phyloP scores from a whole-genome alignment of 176 grass and related monocot genomes.

The Microstegium vimineum region DNA sequence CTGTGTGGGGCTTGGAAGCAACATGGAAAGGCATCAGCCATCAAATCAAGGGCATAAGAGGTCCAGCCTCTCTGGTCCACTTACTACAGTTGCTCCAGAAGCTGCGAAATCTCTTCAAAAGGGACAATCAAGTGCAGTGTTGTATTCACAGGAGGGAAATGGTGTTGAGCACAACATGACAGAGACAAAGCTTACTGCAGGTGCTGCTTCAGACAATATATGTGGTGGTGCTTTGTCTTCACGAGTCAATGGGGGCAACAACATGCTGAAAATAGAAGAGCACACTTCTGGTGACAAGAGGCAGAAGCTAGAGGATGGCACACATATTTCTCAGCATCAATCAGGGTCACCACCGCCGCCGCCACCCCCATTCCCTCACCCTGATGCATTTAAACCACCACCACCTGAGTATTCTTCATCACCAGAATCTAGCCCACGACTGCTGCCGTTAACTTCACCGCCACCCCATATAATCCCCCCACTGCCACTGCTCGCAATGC shows the following conservation, averaged over 20 bases:
- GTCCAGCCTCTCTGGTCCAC: slow-evolving; percentile 16
- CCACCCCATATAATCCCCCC: neutral
- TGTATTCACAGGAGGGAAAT: slow-evolving; percentile 36
- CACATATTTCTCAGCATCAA: slow-evolving; percentile 18
- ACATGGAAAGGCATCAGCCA: slow-evolving; percentile 15
- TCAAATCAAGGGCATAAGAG: slow-evolving; percentile 21
- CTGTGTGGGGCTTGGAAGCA: slow-evolving; percentile 32
- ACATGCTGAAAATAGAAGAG: slow-evolving; percentile 30
- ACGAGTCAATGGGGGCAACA: slow-evolving; percentile 35
- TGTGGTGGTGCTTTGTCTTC: slow-evolving; percentile 38
- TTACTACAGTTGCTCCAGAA: slow-evolving; percentile 17
- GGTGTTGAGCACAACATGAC: slow-evolving; percentile 24
- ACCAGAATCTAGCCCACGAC: slow-evolving; percentile 29
- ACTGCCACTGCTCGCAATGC: neutral
- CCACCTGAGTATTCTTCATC: slow-evolving; percentile 38
- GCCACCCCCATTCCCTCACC: slow-evolving; percentile 36
- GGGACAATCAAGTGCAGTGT: slow-evolving; percentile 31
- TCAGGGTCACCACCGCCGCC: slow-evolving; percentile 26
- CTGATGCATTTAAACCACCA: slow-evolving; percentile 44
- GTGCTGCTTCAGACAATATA: slow-evolving; percentile 33
- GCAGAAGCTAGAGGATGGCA: slow-evolving; percentile 37
- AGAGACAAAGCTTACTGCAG: slow-evolving; percentile 37
- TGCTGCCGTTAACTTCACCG: neutral
- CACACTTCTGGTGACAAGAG: slow-evolving; percentile 33
- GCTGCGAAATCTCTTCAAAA: slow-evolving; percentile 26